Conservation (phyloP, 176 grass and related monocot genomes). For the Juncus inflexus region DNA sequence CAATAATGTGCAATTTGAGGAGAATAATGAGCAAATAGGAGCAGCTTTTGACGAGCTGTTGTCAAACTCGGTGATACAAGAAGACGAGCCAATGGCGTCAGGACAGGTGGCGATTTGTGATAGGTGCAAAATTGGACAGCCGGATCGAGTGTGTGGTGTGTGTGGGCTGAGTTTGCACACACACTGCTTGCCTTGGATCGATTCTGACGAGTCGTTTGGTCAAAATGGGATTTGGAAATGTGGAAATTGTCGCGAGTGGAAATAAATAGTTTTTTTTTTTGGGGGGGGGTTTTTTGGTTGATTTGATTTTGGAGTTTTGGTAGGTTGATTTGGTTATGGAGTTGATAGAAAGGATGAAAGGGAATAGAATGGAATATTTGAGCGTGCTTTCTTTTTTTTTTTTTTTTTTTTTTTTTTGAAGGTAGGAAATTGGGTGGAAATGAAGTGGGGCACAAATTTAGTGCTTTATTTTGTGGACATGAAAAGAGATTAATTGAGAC, state of each 20-base stretch:
- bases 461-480: no score
- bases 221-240: constrained; percentile 30
- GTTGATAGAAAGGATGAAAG: no score
- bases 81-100: neutral
- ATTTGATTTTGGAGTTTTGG: no score
- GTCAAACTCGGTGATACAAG: neutral
- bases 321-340: no score
- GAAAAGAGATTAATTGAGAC: no score
- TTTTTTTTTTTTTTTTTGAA: no score
- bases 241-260: constrained; percentile 39
- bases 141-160: constrained; percentile 32
- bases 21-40: constrained; percentile 9
- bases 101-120: constrained; percentile 15
- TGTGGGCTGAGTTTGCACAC: constrained; percentile 38
- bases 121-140: constrained; percentile 27
- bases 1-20: constrained; percentile 1
- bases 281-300: no score
- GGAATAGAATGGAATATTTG: no score
- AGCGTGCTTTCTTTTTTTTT: no score
- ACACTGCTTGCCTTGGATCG: constrained; percentile 45
- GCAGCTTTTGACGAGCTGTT: constrained; percentile 1
- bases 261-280: constrained; percentile 17
- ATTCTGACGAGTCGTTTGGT: constrained; percentile 16
- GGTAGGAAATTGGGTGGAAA: no score
- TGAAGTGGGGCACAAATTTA: no score